Evolutionary conservation across 73 alveolate genomes (phyloP).

Genomic region (Blepharisma japonicum): DNA sequence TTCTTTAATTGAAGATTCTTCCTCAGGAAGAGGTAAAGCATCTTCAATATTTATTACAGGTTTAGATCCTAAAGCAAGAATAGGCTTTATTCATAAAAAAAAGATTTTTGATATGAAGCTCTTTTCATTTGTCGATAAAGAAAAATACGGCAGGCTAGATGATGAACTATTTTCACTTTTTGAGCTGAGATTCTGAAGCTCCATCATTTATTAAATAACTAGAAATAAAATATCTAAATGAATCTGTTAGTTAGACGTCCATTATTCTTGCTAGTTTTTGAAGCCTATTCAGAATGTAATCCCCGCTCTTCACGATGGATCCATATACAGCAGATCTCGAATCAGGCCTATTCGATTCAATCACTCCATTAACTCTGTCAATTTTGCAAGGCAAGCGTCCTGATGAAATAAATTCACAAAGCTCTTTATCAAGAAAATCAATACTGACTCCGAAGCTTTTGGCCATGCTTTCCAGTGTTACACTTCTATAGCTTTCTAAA

Average conservation of each 20-base stretch:
- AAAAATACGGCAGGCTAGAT: no score
- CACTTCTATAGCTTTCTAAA: slow-evolving; percentile 83
- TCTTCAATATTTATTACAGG: not conserved
- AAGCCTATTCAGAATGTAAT: slow-evolving; percentile 65
- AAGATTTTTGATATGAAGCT: no score
- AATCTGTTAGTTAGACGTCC: slow-evolving; percentile 43
- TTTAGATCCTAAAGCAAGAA: no score
- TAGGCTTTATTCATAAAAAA: no score
- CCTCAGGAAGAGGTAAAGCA: not conserved
- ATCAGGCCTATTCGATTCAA: slow-evolving; percentile 76
- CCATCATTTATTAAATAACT: not conserved
- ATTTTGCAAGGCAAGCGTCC: slow-evolving; percentile 92
- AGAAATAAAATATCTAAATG: not conserved
- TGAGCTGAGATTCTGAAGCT: no score
- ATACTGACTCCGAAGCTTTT: slow-evolving; percentile 71
- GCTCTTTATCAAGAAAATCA: slow-evolving; percentile 83
- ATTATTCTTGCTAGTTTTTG: slow-evolving; percentile 76
- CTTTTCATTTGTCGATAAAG: no score
- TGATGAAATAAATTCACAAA: slow-evolving; percentile 81
- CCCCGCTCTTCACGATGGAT: slow-evolving; percentile 67
- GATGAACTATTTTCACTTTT: no score
- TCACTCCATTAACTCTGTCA: slow-evolving; percentile 91
- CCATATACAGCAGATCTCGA: slow-evolving; percentile 58
- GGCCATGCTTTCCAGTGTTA: slow-evolving; percentile 89
- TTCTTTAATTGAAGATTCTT: not conserved